Evolutionary conservation across 2,329 filamentous ascomycete genomes (phyloP), one percentile per base, ranked within the genome.

Genomic region (Penicillium sp.): DNA sequence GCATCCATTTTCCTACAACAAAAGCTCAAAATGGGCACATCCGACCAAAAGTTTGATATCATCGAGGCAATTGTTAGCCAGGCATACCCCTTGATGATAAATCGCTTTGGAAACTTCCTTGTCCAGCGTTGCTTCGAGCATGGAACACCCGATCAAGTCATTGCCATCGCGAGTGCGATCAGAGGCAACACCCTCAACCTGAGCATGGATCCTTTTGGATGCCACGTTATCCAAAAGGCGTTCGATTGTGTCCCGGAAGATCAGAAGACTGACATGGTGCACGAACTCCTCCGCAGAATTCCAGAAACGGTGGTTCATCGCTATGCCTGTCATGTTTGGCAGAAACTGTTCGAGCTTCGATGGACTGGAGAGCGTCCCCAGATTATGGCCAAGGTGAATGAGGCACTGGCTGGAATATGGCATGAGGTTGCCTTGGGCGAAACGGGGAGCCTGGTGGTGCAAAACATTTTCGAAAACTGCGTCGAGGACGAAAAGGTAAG

Each of bases 401-500:
- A 98, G 68, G 90, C 95, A 60, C 85, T 99, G 55, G 86, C 87
- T 59, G 94, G 94, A 60, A 98, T 98, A 92, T 99, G 95, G 95
- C 93, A 98, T 72, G 94, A 99, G 72, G 95, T 99, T 63, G 96
- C 96, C 22, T 82, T 98, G 54, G 95, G 95, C 37, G 95, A 99
- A 81, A 99, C 96, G 11, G 95, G 95, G 60, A 99, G 95, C 75
- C 83, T 99, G 68, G 95, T 99, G 47, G 96, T 99, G 50, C 95
- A 99, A 78, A 99, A 99, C 75, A 99, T 99, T 72, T 99, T 99
- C 75, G 95, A 99, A 80, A 99, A 99, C 71, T 99, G 95, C 71
- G 85, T 98, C 33, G 96, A 99, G 72, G 94, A 98, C 70, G 95
- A 99, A 79, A 99, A 99, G 87, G 92, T 94, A 81, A 64, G 81